Evolutionary conservation across 1,284 basidiomycete genomes (phyloP).

Genomic region (Trametes polyzona): DNA sequence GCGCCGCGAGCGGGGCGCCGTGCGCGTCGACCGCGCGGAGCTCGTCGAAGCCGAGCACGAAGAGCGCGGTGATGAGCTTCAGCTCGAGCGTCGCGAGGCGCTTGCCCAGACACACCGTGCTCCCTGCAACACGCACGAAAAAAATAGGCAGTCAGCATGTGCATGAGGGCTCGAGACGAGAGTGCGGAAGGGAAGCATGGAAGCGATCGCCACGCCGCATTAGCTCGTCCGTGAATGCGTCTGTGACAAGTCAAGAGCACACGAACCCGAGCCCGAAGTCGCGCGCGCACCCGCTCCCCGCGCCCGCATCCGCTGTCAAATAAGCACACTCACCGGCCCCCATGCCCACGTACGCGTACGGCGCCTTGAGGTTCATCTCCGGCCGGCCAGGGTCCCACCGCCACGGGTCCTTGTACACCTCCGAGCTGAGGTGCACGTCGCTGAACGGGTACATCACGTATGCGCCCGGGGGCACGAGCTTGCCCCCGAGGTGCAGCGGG

Average conservation of each 20-base stretch:
- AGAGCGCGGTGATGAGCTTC: constrained; percentile 66
- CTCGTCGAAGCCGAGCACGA: constrained; percentile 59
- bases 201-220: neutral
- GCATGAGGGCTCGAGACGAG: no score
- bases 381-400: constrained; percentile 66
- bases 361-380: constrained; percentile 45
- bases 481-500: constrained; percentile 56
- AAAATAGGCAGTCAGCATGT: no score
- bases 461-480: constrained; percentile 66
- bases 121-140: constrained; percentile 46
- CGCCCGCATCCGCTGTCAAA: neutral
- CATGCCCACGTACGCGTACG: constrained; percentile 73
- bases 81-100: constrained; percentile 72
- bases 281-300: neutral
- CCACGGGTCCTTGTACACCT: constrained; percentile 74
- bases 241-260: no score
- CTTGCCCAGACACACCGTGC: constrained; percentile 68
- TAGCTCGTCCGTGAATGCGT: no score
- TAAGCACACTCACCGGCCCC: constrained; percentile 61
- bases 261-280: no score
- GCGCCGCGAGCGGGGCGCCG: constrained; percentile 47
- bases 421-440: constrained; percentile 72
- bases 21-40: constrained; percentile 54
- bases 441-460: constrained; percentile 79
- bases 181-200: neutral